Conservation (phyloP, 2,329 filamentous ascomycete species). For the Xylaria arbuscula region DNA sequence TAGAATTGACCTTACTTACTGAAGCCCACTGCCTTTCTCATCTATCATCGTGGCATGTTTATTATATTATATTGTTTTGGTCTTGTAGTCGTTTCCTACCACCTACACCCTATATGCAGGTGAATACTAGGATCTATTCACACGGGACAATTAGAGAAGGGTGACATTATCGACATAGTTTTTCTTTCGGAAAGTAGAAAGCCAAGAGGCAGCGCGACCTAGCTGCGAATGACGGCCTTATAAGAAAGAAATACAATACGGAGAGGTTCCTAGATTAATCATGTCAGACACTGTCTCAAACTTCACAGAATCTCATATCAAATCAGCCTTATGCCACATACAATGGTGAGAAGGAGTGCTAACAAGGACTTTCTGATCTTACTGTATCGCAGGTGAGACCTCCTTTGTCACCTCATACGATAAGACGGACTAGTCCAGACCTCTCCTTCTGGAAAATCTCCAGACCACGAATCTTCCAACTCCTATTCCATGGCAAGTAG, state of each 20-base stretch:
- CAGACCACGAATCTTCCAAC: conserved; percentile 24
- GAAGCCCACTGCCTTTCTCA: too few relatives aligned
- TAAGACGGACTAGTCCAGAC: conserved; percentile 42
- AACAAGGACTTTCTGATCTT: conserved; percentile 20
- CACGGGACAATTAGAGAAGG: background rate
- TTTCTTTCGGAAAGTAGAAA: background rate
- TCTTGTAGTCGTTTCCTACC: too few relatives aligned
- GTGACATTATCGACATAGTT: background rate
- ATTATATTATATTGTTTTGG: too few relatives aligned
- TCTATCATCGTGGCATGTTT: too few relatives aligned
- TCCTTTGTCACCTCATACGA: conserved; percentile 41
- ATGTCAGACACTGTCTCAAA: conserved; percentile 25
- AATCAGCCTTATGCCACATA: background rate
- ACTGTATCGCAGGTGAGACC: conserved; percentile 22
- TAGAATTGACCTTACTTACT: too few relatives aligned
- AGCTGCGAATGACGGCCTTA: background rate
- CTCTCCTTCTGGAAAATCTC: conserved; percentile 42
- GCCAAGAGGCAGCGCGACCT: background rate
- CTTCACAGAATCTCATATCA: conserved; percentile 18
- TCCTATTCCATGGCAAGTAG: conserved; percentile 17
- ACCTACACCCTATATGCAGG: background rate
- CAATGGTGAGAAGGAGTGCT: conserved; percentile 22
- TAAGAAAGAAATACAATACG: background rate
- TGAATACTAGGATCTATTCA: too few relatives aligned
- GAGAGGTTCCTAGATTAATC: background rate